Evolutionary conservation across 2,329 filamentous ascomycete species (phyloP), one percentile per base, ranked within the genome.

Genomic region (Pestalotiopsis sp.): DNA sequence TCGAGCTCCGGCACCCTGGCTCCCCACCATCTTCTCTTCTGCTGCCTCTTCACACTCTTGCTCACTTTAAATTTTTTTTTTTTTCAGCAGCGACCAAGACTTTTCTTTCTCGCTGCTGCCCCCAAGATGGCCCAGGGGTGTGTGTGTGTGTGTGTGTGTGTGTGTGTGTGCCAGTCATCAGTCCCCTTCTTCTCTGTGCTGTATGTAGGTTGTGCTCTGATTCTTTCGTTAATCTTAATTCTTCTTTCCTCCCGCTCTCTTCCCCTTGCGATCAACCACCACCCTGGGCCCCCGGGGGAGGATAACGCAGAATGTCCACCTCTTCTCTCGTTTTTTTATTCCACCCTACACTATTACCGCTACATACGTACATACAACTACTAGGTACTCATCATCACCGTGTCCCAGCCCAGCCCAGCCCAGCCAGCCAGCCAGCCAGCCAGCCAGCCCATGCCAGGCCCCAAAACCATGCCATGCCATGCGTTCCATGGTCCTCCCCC

Each of bases 11-110:
- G n/a, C 52, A 27, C 65, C 65, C 65, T 36, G 40, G 65, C 40
- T 59, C 65, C 59, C 65, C 65, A 66, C 65, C 52, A 38, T 60
- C 52, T 66, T 23, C 20, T 25, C 27, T 49, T 20, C 7, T 20
- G 17, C 45, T 23, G 17, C 17, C 45, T 52, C 45, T 52, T 52
- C 45, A n/a, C 17, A n/a, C 45, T 52, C n/a, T 52, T 52, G 17
- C 45, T n/a, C 45, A n/a, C 45, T 52, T 52, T 20, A 20, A 17
- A 20, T n/a, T 52, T 52, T 20, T 14, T 66, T 59, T 23, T 23
- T 66, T 58, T 66, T 45, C 52, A 60, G 56, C 52, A 49, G 31
- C 45, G 17, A 52, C 45, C 45, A 52, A 52, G 45, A 52, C 17
- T 9, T 49, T n/a, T n/a, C 13, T 49, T 49, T 52, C 17, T 20